phyloP scores from a whole-genome alignment of 2,329 filamentous ascomycete species.

The Pezicula rhizophila region DNA sequence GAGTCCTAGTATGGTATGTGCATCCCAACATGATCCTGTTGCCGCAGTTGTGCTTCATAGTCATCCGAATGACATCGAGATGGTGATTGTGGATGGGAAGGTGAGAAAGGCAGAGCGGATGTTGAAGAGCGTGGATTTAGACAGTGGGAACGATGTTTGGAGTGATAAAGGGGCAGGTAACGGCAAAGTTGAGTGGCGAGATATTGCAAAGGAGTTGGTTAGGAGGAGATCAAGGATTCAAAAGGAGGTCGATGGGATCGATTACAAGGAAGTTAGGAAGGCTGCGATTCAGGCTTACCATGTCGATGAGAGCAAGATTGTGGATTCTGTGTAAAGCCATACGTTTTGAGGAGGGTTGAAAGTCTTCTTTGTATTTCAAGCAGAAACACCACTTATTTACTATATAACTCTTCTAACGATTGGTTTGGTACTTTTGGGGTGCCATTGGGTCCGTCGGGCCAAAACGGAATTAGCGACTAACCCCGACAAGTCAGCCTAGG shows the following conservation, averaged over 20 bases:
- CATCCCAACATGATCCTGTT: constrained; percentile 34
- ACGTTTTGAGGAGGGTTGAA: background rate
- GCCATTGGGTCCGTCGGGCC: no score
- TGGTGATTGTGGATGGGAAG: constrained; percentile 37
- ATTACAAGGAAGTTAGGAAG: constrained; percentile 26
- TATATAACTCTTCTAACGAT: no score
- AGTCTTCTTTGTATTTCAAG: no score
- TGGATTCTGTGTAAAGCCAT: background rate
- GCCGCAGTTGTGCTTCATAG: constrained; percentile 38
- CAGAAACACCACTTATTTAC: no score
- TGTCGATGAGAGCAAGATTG: constrained; percentile 11
- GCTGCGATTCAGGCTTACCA: constrained; percentile 24
- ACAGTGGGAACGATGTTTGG: constrained; percentile 7
- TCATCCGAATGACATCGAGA: constrained; percentile 34
- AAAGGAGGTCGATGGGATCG: constrained; percentile 24
- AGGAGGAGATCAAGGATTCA: constrained; percentile 25
- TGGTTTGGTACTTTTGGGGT: no score
- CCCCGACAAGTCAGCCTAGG: no score
- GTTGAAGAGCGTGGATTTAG: constrained; percentile 10
- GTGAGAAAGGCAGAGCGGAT: constrained; percentile 31
- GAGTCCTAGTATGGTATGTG: constrained; percentile 35
- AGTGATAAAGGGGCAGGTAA: constrained; percentile 9
- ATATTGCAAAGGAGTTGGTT: constrained; percentile 26
- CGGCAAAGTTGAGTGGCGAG: constrained; percentile 23
- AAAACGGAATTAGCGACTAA: no score